Conservation (phyloP, 768 basidiomycete genomes). For the Suillus brevipes region DNA sequence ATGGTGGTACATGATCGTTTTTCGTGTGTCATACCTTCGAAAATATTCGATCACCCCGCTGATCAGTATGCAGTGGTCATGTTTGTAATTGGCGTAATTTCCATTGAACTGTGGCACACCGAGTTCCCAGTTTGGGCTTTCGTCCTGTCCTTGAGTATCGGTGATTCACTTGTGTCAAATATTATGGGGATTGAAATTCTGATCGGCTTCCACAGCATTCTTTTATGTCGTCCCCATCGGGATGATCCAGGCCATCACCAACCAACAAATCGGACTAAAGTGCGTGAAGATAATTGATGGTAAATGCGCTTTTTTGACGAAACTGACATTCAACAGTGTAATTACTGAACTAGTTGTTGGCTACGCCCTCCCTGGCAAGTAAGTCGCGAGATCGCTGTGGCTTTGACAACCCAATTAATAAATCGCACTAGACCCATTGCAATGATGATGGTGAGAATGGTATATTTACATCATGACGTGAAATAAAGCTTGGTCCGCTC, state of each 20-base stretch:
- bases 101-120: constrained; percentile 40
- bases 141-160: constrained; percentile 26
- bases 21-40: constrained; percentile 28
- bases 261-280: constrained; percentile 68
- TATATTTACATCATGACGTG: background rate
- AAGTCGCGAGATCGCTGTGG: background rate
- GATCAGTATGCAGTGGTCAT: constrained; percentile 23
- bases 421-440: constrained; percentile 51
- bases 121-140: constrained; percentile 43
- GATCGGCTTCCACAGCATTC: constrained; percentile 18
- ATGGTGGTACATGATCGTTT: constrained; percentile 50
- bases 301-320: background rate
- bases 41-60: constrained; percentile 7
- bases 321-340: constrained; percentile 34
- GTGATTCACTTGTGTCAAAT: background rate
- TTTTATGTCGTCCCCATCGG: constrained; percentile 40
- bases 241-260: constrained; percentile 57
- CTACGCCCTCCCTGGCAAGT: constrained; percentile 48
- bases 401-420: background rate
- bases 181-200: background rate
- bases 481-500: constrained; percentile 18
- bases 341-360: constrained; percentile 76
- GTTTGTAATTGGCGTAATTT: constrained; percentile 36
- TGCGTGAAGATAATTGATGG: constrained; percentile 16
- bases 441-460: constrained; percentile 58